phyloP scores from a whole-genome alignment of 176 grass and related monocot genomes.

The Typha latifolia region DNA sequence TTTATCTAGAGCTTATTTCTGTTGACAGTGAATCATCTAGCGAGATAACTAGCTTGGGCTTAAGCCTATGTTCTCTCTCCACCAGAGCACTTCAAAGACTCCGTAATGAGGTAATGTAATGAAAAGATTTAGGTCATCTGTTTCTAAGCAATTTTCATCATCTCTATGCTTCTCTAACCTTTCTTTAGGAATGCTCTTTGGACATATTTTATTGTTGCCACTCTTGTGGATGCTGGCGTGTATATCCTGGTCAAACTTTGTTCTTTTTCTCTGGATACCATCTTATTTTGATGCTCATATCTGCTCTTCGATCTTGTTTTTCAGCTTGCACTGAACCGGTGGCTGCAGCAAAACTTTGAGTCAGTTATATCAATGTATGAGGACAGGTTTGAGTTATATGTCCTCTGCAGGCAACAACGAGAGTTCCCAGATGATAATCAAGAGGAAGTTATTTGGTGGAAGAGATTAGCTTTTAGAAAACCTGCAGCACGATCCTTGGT shows the following conservation, averaged over 20 bases:
- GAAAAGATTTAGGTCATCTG: background rate
- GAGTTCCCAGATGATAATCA: constrained; percentile 29
- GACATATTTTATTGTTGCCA: too few relatives aligned
- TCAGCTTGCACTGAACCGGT: constrained; percentile 76
- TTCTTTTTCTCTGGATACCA: too few relatives aligned
- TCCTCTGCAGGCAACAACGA: constrained; percentile 43
- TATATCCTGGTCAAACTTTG: too few relatives aligned
- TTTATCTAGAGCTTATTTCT: constrained; percentile 87
- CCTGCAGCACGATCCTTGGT: constrained; percentile 16
- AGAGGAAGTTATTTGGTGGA: constrained; percentile 43
- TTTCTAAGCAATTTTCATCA: background rate
- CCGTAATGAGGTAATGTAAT: constrained; percentile 73
- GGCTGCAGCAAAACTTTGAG: constrained; percentile 75
- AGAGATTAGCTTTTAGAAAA: constrained; percentile 45
- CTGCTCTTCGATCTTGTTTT: constrained; percentile 24
- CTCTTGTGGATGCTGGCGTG: too few relatives aligned
- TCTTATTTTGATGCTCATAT: constrained; percentile 11
- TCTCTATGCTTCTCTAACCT: background rate
- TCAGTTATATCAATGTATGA: constrained; percentile 88
- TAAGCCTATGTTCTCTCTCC: constrained; percentile 72
- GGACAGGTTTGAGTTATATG: constrained; percentile 71
- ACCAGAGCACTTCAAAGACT: constrained; percentile 78
- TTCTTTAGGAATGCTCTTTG: background rate
- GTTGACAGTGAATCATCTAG: constrained; percentile 65
- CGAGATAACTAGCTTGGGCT: constrained; percentile 47